Conservation (phyloP, 345 rosid genomes). For the Eucalyptus coolabah region DNA sequence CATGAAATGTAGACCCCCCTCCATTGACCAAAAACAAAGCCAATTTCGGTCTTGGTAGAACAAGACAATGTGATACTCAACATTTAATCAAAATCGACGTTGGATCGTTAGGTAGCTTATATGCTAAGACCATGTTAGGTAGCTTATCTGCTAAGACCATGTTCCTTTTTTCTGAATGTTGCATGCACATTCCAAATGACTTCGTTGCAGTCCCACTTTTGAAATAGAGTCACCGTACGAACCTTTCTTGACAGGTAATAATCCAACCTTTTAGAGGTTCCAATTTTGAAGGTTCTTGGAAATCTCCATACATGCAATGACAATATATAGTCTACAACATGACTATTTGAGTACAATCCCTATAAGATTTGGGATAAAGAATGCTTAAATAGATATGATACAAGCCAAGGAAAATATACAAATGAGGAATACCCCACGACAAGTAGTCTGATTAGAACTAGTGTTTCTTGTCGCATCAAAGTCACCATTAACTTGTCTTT, state of each 20-base stretch:
- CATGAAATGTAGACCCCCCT: background rate
- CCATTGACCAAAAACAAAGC: background rate
- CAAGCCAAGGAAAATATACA: background rate
- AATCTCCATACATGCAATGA: background rate
- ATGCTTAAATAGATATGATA: background rate
- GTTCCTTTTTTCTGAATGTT: no score
- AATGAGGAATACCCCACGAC: background rate
- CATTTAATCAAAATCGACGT: background rate
- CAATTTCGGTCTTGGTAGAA: background rate
- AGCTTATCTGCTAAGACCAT: background rate
- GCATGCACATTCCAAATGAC: background rate
- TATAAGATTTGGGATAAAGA: background rate
- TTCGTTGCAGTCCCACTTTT: background rate
- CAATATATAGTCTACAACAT: background rate
- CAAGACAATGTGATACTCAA: background rate
- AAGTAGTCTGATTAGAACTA: background rate
- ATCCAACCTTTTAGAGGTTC: background rate
- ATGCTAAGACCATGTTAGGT: background rate
- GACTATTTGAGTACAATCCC: background rate
- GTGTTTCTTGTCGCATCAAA: background rate
- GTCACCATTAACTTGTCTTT: background rate
- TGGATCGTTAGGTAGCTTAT: background rate
- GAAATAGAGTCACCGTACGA: fast-evolving
- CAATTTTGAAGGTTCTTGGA: background rate
- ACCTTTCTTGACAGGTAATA: background rate